phyloP scores from a whole-genome alignment of 257 asterid genomes.

The Solanum chiquidenum region DNA sequence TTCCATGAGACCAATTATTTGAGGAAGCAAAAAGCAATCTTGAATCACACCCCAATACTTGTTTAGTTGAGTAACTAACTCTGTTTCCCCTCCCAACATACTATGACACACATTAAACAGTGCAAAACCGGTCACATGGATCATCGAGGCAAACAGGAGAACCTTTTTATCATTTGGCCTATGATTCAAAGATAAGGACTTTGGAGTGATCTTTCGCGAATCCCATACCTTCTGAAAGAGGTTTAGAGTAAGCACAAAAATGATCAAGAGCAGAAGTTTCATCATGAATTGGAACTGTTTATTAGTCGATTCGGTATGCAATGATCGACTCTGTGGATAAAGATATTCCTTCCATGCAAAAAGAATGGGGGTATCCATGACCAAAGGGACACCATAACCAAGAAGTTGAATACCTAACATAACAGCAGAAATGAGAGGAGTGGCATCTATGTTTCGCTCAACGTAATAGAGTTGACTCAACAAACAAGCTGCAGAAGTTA shows the following conservation, averaged over 20 bases:
- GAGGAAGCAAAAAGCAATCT: background rate
- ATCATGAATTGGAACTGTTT: background rate
- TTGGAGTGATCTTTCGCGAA: background rate
- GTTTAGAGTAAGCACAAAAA: background rate
- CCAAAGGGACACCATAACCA: constrained; percentile 4
- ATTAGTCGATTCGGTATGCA: background rate
- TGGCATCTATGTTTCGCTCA: background rate
- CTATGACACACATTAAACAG: background rate
- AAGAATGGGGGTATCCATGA: background rate
- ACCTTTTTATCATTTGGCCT: constrained; percentile 5
- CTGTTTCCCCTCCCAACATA: background rate
- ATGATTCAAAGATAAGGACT: background rate
- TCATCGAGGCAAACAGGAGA: background rate
- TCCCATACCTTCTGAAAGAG: constrained; percentile 4
- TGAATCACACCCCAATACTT: background rate
- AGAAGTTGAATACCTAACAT: background rate
- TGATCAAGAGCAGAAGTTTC: constrained; percentile 1
- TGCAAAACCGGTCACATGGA: background rate
- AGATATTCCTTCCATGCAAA: constrained; percentile 1
- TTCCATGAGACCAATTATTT: background rate
- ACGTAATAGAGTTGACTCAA: background rate
- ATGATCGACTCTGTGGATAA: background rate
- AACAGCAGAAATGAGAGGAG: background rate
- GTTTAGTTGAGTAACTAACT: background rate
- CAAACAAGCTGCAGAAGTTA: background rate